Percentiles rank a stretch among this genome's conserved stretches.
Conservation (phyloP, 805 yeast species). For the Cyberlindnera suaveolens region DNA sequence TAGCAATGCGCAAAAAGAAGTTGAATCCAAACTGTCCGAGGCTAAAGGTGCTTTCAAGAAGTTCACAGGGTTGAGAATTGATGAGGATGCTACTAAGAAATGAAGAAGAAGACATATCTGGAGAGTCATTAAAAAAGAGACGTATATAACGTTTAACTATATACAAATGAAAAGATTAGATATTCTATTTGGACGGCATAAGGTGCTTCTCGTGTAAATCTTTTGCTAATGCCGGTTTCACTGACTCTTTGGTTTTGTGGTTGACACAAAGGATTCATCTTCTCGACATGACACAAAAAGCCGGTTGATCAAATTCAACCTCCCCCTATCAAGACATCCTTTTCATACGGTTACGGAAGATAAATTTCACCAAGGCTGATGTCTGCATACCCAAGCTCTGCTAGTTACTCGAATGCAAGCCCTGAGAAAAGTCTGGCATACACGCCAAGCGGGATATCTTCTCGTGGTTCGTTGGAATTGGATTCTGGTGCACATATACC, state of each 20-base stretch:
- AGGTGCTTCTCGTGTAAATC: no score
- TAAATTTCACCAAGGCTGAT: neutral
- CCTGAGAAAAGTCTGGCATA: neutral
- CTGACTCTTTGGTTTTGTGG: no score
- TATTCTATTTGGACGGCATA: neutral
- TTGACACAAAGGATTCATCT: no score
- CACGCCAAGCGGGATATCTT: slow-evolving; percentile 12
- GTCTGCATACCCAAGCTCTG: slow-evolving; percentile 1
- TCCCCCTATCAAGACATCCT: no score
- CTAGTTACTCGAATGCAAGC: neutral
- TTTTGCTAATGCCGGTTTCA: no score
- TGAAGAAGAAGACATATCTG: slow-evolving; percentile 7
- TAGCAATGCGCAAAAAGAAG: slow-evolving; percentile 27
- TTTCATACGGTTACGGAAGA: no score
- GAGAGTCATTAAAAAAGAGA: neutral
- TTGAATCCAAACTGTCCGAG: slow-evolving; percentile 12
- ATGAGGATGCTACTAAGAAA: slow-evolving; percentile 53
- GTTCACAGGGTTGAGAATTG: slow-evolving; percentile 65
- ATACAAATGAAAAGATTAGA: neutral
- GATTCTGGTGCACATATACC: neutral
- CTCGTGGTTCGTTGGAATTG: slow-evolving; percentile 7
- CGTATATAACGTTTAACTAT: neutral
- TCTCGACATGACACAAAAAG: no score
- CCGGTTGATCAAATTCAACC: no score
- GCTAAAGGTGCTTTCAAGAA: slow-evolving; percentile 29